Conservation (phyloP, 306 rosid genomes). For the Cucurbita pepo region DNA sequence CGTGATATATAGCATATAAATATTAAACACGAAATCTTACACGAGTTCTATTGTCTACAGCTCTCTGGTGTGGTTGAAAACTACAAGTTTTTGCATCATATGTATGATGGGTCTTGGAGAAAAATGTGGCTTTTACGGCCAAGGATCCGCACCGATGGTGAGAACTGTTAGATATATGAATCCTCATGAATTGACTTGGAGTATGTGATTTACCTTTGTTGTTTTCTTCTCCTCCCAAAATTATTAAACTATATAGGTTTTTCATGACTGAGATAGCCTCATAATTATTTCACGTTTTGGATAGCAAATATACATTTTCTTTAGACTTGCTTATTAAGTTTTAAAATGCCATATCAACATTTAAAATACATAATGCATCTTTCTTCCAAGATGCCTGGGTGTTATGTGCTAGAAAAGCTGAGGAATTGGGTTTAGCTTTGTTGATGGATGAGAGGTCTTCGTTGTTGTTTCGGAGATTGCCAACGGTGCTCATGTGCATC, state of each 20-base stretch:
- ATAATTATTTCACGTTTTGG: not conserved
- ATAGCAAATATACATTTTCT: not conserved
- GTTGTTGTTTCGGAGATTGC: not conserved
- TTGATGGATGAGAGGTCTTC: not conserved
- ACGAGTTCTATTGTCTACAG: slow-evolving; percentile 26
- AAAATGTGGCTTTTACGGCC: slow-evolving; percentile 92
- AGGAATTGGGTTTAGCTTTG: not conserved
- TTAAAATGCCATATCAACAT: not conserved
- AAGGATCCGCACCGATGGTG: slow-evolving; percentile 84
- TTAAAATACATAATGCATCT: not conserved
- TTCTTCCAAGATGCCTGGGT: not conserved
- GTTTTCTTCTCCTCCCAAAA: not conserved
- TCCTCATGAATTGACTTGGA: not conserved
- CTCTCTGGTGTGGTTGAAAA: slow-evolving; percentile 58
- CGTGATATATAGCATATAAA: slow-evolving; percentile 6
- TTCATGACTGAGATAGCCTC: not conserved
- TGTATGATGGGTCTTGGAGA: slow-evolving; percentile 75
- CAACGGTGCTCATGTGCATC: not conserved
- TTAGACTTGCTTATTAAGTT: not conserved
- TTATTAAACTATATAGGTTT: not conserved
- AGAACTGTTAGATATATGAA: not conserved
- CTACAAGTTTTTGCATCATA: slow-evolving; percentile 60
- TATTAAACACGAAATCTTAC: slow-evolving; percentile 8
- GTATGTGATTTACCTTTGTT: not conserved
- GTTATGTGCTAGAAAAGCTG: not conserved